Evolutionary conservation across 805 yeast genomes (phyloP), one percentile per base, ranked within the genome.

Genomic region (Zygoascus bituminiphila): DNA sequence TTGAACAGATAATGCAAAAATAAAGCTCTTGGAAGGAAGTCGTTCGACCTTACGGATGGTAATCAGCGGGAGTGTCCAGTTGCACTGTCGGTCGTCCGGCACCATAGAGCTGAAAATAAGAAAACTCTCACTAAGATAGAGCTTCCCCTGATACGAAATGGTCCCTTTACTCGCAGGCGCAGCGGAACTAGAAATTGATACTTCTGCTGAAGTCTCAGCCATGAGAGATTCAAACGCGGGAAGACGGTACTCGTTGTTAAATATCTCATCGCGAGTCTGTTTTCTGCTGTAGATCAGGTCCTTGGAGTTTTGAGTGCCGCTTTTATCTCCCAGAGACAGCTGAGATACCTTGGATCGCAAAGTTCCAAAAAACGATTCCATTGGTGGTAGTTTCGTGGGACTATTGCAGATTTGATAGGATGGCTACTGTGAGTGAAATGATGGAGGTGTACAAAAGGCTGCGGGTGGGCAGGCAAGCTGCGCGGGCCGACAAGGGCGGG

Each of bases 1-100:
- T 5, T 77, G 72, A 12, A 91, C 66, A n/a, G 80, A 69, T 17
- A 93, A 71, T 1, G 95, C 88, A 66, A 88, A 85, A 17, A 85
- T 81, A 61, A 81, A 84, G 1, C 85, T 73, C 48, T 80, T 74
- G 1, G 87, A 74, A 9, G 95, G 94, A 19, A 88, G 74, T 46
- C 97, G 73, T 62, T 91, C 96, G 15, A 93, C 94, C 52, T 88
- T 81, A 59, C 84, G 81, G 35, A 93, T 68, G 1, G 95, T 78
- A 1, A 89, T 78, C 38, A 93, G 66, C 52, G 91, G 93, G 24
- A 91, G 57, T 2, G 74, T 74, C 59, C 91, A 77, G 5, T 78
- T 74, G 61, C 93, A 84, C 41, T 80, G 76, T 48, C 79, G 73
- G 42, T 74, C 73, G 57, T 88, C 94, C 56, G 78, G 79, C 5